Evolutionary conservation across 2,329 filamentous ascomycete genomes (phyloP), one percentile per base, ranked within the genome.

Genomic region (Macrophomina tecta): DNA sequence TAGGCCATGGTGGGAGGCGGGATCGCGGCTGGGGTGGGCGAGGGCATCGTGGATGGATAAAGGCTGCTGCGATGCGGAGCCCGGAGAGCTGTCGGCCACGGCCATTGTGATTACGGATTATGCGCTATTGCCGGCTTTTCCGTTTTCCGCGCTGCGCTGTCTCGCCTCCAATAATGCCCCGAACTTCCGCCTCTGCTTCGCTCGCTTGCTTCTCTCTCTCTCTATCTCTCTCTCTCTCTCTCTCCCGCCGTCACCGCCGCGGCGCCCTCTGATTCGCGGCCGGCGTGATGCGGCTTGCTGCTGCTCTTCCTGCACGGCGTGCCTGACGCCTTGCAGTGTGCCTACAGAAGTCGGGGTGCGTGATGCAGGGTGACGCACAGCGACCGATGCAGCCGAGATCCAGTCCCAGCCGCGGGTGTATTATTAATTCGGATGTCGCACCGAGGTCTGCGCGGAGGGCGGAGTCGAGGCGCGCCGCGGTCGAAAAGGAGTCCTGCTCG

Each of bases 281-380:
- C 42, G 56, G 42, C 38, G 58, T 49, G 58, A 62, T 45, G 9
- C 42, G 9, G 40, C 28, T 23, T 23, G 28, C 36, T 36, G 32
- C 52, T 55, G 23, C 23, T 23, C 23, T 23, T 23, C 23, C 23
- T 23, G 52, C 52, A 38, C 30, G 58, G 28, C 58, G 58, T 62
- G 58, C 58, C 58, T 62, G 58, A 62, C 58, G 58, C 58, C 58
- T 9, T 62, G 45, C 58, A 62, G 56, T 45, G 40, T 16, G 53
- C 18, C 38, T 42, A 23, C 40, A 16, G 40, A 36, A n/a, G 5
- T 36, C 14, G 53, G 12, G 2, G 55, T 58, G 53, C 36, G 52
- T 40, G 53, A 45, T 34, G 55, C 55, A 32, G 55, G 38, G 38
- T 8, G 55, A 60, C 36, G 53, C 53, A 42, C 51, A 30, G 30